Conservation (phyloP, 192 early-diverging fungal species). For the Obelidium mucronatum region DNA sequence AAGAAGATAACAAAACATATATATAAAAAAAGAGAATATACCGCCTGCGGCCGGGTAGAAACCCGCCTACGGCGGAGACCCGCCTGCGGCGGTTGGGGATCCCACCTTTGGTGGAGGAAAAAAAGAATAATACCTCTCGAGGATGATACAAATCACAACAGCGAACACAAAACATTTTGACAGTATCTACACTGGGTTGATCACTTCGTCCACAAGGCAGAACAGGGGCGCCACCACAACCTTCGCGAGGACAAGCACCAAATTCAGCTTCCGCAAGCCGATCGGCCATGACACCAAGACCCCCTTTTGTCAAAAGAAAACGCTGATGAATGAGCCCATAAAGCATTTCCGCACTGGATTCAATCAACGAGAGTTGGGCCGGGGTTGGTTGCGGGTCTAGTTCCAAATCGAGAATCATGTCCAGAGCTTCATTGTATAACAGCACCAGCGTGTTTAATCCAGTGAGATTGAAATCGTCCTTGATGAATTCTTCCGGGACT, state of each 20-base stretch:
- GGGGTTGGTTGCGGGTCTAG: slow-evolving; percentile 51
- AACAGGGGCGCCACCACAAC: slow-evolving; percentile 56
- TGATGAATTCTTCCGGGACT: slow-evolving; percentile 70
- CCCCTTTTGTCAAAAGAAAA: slow-evolving; percentile 87
- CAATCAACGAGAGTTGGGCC: slow-evolving; percentile 72
- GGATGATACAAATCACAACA: slow-evolving; percentile 65
- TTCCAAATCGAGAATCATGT: slow-evolving; percentile 91
- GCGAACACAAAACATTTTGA: slow-evolving; percentile 65
- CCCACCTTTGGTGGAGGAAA: too few species aligned
- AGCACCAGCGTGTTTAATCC: slow-evolving; percentile 83
- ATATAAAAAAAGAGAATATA: too few species aligned
- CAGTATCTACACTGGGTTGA: slow-evolving; percentile 48
- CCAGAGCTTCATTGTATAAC: slow-evolving; percentile 90
- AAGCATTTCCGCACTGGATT: slow-evolving; percentile 86
- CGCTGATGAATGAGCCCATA: slow-evolving; percentile 96
- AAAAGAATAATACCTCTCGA: slow-evolving; percentile 42
- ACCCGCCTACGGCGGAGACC: too few species aligned
- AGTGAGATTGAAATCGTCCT: slow-evolving; percentile 98
- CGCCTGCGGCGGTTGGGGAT: too few species aligned
- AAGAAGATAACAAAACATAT: too few species aligned
- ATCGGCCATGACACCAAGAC: slow-evolving; percentile 81
- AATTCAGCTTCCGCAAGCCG: slow-evolving; percentile 50
- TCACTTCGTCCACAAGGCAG: slow-evolving; percentile 60
- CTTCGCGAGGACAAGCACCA: slow-evolving; percentile 60
- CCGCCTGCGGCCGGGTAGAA: too few species aligned